Evolutionary conservation across 371 early-diverging fungal species (phyloP), one percentile per base, ranked within the genome.

Genomic region (Funneliformis caledonium): DNA sequence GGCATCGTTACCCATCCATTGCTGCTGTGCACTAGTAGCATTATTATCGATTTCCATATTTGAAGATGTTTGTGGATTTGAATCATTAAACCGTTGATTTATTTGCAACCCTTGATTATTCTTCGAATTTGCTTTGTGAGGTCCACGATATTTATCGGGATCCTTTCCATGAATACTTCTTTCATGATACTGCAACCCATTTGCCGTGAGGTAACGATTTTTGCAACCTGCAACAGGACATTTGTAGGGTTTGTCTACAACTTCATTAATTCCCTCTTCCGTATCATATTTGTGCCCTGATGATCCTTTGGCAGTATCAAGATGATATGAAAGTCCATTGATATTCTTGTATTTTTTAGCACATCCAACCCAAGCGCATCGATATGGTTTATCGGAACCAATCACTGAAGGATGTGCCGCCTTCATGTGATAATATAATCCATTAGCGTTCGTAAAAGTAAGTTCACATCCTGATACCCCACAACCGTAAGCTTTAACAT

Each of bases 321-420:
- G 87, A 82, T 97, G 98, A 85, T 97, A 97, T 83, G 96, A 95
- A 9, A 99, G 89, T 7, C 99, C 99, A 81, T 96, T 98, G 81
- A 96, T 91, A 85, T 98, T 98, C 85, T 98, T 98, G 89, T 99
- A 99, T 31, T 90, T 85, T 82, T 95, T 97, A 22, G 90, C 88
- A 80, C 99, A 98, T 0, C 89, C 92, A 5, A 89, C 85, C 85
- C 96, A 89, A 0, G 93, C 91, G 81, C 99, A 98, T n/a, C 90
- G 89, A 85, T 92, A 94, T 43, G 94, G 93, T 79, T 91, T 92
- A 16, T 82, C 47, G 47, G 89, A 82, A 7, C 78, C 50, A 10
- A 50, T 76, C 0, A 80, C 72, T 11, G 82, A 82, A 12, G 90
- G 88, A 73, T 94, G 94, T 1, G 85, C 85, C 4, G 87, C 88